Conservation (phyloP, 768 basidiomycete genomes). For the Serendipita indica region DNA sequence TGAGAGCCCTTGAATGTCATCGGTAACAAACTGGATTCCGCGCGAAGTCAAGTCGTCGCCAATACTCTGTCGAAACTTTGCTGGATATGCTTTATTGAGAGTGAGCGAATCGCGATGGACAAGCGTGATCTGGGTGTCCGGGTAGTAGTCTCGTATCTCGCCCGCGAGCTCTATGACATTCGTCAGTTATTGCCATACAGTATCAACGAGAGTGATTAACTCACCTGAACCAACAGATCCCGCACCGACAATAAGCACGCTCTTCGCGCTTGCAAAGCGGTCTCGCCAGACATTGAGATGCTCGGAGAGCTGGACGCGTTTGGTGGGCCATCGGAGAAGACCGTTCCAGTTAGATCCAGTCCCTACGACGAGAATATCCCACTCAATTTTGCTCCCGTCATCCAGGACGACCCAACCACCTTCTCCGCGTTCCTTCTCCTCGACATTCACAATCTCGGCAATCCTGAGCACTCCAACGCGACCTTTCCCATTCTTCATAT, state of each 20-base stretch:
- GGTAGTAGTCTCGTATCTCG: constrained; percentile 15
- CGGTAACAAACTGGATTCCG: constrained; percentile 14
- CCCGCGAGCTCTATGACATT: constrained; percentile 16
- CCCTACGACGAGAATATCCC: constrained; percentile 3
- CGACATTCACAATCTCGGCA: constrained; percentile 14
- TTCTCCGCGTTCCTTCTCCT: not conserved
- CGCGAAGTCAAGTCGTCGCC: constrained; percentile 6
- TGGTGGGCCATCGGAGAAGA: not conserved
- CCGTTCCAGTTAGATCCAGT: not conserved
- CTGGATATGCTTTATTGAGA: constrained; percentile 16
- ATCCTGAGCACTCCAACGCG: constrained; percentile 23
- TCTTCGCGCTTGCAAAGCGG: constrained; percentile 12
- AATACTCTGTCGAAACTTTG: constrained; percentile 14
- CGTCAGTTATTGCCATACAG: too few relatives aligned
- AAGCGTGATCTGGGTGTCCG: constrained; percentile 15
- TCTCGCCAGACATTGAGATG: constrained; percentile 12
- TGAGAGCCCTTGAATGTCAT: constrained; percentile 13
- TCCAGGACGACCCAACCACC: constrained; percentile 39
- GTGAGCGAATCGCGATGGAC: constrained; percentile 13
- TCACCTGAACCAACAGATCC: constrained; percentile 15
- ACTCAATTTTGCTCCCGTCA: constrained; percentile 26
- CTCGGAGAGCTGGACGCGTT: not conserved
- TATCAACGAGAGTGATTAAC: too few relatives aligned
- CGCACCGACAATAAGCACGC: constrained; percentile 15
- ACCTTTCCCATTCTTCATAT: constrained; percentile 22